Percentiles rank a stretch among this genome's conserved stretches.
Evolutionary conservation across 2,329 filamentous ascomycete species (phyloP).

Genomic region (Neonectria hederae): DNA sequence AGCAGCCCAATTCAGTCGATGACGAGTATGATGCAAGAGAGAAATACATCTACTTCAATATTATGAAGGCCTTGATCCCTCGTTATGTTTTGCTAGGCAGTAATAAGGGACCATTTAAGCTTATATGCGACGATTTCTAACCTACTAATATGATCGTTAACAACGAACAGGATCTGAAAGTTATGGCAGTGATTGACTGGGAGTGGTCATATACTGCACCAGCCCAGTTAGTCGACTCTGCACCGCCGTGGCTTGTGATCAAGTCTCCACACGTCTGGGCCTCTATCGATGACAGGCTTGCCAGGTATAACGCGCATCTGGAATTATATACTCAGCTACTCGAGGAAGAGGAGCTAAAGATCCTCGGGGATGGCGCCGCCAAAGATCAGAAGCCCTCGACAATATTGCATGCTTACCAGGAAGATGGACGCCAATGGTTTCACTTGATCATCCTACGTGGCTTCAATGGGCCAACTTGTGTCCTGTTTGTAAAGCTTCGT

Average conservation of each 20-base stretch:
- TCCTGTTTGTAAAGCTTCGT: background rate
- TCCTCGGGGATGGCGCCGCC: background rate
- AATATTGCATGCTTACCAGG: background rate
- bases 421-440: background rate
- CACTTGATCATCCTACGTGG: background rate
- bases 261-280: background rate
- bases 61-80: background rate
- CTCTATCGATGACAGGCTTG: background rate
- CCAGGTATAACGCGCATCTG: background rate
- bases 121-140: background rate
- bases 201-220: background rate
- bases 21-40: conserved; percentile 5
- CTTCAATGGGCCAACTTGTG: background rate
- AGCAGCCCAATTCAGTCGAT: conserved; percentile 10
- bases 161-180: background rate
- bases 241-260: background rate
- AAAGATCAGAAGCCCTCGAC: background rate
- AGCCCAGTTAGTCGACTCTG: background rate
- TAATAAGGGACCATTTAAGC: background rate
- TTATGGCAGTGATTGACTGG: background rate
- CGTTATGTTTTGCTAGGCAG: background rate
- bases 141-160: background rate
- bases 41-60: background rate
- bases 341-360: background rate
- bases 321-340: background rate